Evolutionary conservation across 2,329 filamentous ascomycete species (phyloP), one percentile per base, ranked within the genome.

Genomic region (Aspergillus pseudoviridinutans): DNA sequence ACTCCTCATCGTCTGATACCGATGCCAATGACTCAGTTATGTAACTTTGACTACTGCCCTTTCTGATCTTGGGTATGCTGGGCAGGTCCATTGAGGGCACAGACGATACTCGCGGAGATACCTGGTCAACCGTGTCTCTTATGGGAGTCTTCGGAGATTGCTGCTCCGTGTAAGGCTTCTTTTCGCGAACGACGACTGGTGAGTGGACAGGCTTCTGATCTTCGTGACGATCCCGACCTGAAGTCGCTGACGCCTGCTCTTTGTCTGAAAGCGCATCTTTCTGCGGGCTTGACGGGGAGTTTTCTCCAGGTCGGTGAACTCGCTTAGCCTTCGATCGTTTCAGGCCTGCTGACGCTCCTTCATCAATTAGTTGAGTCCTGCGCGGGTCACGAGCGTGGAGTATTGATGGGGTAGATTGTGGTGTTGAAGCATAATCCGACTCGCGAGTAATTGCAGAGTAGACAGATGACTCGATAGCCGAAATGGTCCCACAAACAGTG

Each of bases 31-130:
- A 57, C 7, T 69, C 63, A 2, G 68, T 65, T 35, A 71, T 53
- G 51, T 69, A 69, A 27, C 67, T 72, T 53, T 70, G 69, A 49
- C 71, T 76, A 56, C 71, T 76, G 17, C 68, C 62, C 52, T 70
- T 71, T 42, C 78, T 69, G 27, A 78, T 64, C 61, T 77, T 79
- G 4, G 73, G 74, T 50, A 80, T 78, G 25, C 67, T 70, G 7
- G 78, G 78, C 29, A 79, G 71, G 50, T 76, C 70, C 61, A 73
- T 69, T 2, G 77, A 79, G n/a, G 78, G 78, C 14, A 77, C 74
- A 29, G 76, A 78, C n/a, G 78, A 79, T n/a, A 78, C 61, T 44
- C 75, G 71, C 20, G 75, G 72, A 6, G 68, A 70, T 49, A 72
- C 71, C 41, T 67, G 63, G 54, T 68, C 65, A 5, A 66, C 60